These are phyloP conservation scores for Plasmodium coatneyi DNA, from an alignment of 169 alveolate species.

Conservation along the genomic window DNA sequence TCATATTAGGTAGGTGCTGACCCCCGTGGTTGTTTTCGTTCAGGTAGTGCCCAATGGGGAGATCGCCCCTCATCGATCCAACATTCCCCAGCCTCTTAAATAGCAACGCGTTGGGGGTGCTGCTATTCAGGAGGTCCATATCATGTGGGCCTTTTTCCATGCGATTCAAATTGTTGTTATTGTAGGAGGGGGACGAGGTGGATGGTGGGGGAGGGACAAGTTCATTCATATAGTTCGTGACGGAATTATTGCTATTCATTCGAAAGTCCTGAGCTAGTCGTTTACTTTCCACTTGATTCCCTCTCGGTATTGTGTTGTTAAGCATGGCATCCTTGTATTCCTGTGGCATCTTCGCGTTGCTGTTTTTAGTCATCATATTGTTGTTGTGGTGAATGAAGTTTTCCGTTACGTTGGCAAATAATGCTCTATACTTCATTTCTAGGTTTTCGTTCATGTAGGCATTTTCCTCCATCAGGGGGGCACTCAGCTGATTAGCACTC, in stretches of 20 bases:
- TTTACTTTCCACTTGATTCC: neutral
- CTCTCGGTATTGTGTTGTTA: neutral
- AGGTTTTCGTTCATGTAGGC: neutral
- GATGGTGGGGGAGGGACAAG: neutral
- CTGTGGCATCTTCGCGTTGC: neutral
- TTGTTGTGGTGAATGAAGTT: neutral
- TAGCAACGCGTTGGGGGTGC: neutral
- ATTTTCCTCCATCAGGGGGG: constrained; percentile 1
- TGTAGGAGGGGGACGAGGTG: neutral
- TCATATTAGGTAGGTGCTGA: neutral
- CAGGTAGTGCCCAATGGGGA: neutral
- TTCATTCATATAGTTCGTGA: neutral
- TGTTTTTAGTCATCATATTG: constrained; percentile 8
- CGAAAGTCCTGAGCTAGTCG: neutral
- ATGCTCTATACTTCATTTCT: neutral
- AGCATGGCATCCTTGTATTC: constrained; percentile 19
- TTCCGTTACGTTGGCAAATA: neutral
- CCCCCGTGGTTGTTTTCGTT: neutral
- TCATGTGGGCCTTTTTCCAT: constrained; percentile 14
- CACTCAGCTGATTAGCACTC: neutral
- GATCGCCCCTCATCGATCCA: neutral
- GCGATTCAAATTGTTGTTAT: constrained; percentile 2
- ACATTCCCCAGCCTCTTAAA: neutral
- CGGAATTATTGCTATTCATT: constrained; percentile 1
- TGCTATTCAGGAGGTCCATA: neutral